Base-by-base conservation (phyloP, 139 green algal genomes). In the Edaphochlamys debaryana region DNA sequence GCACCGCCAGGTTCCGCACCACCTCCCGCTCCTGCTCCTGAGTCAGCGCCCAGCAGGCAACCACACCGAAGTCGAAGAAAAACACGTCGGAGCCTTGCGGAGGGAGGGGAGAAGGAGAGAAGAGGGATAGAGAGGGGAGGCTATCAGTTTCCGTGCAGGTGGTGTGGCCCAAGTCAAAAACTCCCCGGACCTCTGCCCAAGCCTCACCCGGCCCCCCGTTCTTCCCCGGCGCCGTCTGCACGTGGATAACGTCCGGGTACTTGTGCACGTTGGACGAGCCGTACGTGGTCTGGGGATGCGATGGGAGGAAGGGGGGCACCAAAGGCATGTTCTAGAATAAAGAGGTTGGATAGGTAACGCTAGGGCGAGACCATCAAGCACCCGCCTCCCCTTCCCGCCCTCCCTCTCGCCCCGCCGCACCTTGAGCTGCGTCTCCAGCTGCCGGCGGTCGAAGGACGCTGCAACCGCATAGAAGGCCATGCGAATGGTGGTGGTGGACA, bases 61-160 rank as follows among this genome's bases (percentile, higher is more conserved):
- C 62, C 25, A 92, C 91, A 71, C 93, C 93, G 71, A 94, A 95
- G 82, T 96, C 93, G 80, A 96, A 96, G 75, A 82, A 90, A 56
- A 90, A 90, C 2, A 82, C 67, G 79, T 89, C 85, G 3, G 60
- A 11, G 23, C 73, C 73, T 80, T n/a, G n/a, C n/a, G n/a, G n/a
- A n/a, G n/a, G n/a, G n/a, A n/a, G n/a, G n/a, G n/a, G n/a, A n/a
- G n/a, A n/a, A n/a, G n/a, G n/a, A n/a, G n/a, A n/a, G n/a, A n/a
- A n/a, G n/a, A n/a, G n/a, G n/a, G n/a, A n/a, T n/a, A n/a, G n/a
- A n/a, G n/a, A n/a, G n/a, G n/a, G n/a, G n/a, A n/a, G n/a, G n/a
- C n/a, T n/a, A n/a, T n/a, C n/a, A n/a, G n/a, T n/a, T n/a, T n/a
- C n/a, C n/a, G n/a, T n/a, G n/a, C n/a, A n/a, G n/a, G n/a, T n/a